Conservation (phyloP, 305 asterid genomes). For the Solanum hybrid region DNA sequence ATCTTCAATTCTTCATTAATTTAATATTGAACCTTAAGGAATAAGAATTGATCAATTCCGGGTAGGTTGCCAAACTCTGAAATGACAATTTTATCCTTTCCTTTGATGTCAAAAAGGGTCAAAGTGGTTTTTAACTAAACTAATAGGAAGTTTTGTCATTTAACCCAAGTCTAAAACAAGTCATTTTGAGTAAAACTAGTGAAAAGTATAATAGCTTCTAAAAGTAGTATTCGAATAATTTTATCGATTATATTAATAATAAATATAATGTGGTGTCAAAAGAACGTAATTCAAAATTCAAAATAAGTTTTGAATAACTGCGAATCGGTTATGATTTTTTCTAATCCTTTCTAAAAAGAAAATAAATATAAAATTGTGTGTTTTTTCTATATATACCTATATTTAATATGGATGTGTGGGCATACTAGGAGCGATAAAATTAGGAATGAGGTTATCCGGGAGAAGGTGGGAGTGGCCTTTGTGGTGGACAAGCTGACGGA, state of each 20-base stretch:
- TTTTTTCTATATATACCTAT: too few relatives aligned
- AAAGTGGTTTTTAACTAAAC: background rate
- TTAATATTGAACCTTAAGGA: background rate
- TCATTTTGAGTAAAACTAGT: background rate
- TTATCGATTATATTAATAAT: background rate
- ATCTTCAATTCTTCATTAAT: slow-evolving; percentile 4
- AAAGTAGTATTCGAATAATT: background rate
- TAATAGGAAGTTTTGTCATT: background rate
- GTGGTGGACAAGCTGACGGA: too few relatives aligned
- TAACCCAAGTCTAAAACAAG: background rate
- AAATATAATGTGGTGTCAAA: background rate
- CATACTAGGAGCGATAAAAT: too few relatives aligned
- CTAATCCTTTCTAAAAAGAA: too few relatives aligned
- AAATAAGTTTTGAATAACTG: background rate
- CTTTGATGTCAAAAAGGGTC: background rate
- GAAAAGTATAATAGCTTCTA: background rate
- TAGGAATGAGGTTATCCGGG: too few relatives aligned
- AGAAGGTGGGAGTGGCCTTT: too few relatives aligned
- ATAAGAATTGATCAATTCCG: background rate
- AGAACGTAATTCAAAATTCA: too few relatives aligned
- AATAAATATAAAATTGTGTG: too few relatives aligned
- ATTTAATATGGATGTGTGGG: too few relatives aligned
- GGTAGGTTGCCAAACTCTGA: background rate
- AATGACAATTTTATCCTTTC: background rate
- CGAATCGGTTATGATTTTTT: too few relatives aligned